phyloP scores from a whole-genome alignment of 2,329 filamentous ascomycete genomes.

The Juglanconis oblonga region DNA sequence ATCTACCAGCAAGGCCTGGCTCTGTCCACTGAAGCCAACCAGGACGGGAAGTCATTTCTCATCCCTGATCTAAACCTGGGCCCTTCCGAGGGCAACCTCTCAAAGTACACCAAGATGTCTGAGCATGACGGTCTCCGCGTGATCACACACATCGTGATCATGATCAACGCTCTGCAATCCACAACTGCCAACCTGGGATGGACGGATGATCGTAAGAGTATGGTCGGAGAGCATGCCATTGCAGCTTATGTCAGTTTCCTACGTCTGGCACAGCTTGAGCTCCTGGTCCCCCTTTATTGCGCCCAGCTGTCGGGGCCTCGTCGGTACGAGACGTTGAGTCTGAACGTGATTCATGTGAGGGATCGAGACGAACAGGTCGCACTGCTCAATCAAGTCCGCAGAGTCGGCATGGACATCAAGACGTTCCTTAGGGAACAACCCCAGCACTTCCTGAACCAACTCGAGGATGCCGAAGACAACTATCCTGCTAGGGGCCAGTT shows the following conservation, averaged over 20 bases:
- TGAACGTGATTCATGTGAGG: constrained; percentile 71
- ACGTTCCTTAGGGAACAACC: constrained; percentile 72
- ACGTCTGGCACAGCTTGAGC: constrained; percentile 67
- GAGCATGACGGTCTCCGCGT: constrained; percentile 67
- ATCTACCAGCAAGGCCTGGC: constrained; percentile 58
- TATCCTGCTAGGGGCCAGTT: constrained; percentile 45
- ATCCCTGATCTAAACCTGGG: constrained; percentile 38
- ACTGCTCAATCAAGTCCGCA: constrained; percentile 71
- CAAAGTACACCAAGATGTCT: constrained; percentile 51
- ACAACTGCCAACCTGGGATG: constrained; percentile 33
- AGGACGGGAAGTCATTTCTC: constrained; percentile 35
- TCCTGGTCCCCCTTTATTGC: constrained; percentile 84
- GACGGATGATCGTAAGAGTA: constrained; percentile 28
- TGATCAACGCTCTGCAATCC: constrained; percentile 65
- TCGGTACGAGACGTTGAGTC: constrained; percentile 68
- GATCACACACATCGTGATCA: constrained; percentile 61
- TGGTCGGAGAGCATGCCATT: constrained; percentile 63
- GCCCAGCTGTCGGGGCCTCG: constrained; percentile 68
- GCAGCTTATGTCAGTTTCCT: constrained; percentile 80
- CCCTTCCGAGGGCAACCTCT: constrained; percentile 33
- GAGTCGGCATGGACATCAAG: constrained; percentile 68
- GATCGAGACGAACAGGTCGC: constrained; percentile 62
- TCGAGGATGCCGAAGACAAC: constrained; percentile 33
- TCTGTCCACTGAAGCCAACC: constrained; percentile 47
- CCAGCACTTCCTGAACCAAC: constrained; percentile 47